Evolutionary conservation across 2,329 filamentous ascomycete genomes (phyloP).

Genomic region (Zasmidium cellare): DNA sequence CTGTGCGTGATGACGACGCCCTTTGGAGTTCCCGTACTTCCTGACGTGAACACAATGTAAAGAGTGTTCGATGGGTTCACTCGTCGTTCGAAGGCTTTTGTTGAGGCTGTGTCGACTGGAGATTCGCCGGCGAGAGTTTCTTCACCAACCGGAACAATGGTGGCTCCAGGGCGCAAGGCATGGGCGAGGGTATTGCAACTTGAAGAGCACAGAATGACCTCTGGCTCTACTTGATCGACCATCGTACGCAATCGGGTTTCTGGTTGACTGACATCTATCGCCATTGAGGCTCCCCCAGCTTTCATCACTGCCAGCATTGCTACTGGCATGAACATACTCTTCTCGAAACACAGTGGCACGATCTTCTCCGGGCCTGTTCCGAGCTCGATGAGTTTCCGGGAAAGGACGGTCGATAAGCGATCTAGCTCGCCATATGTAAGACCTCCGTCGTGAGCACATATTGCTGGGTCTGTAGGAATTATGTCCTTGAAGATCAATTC

Average conservation of each 20-base stretch:
- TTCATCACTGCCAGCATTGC: slow-evolving; percentile 5
- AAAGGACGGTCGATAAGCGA: not conserved
- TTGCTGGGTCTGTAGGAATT: not conserved
- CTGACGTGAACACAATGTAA: slow-evolving; percentile 18
- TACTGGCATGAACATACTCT: not conserved
- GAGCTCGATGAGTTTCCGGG: not conserved
- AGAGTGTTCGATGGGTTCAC: not conserved
- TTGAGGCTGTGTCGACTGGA: not conserved
- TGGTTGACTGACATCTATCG: not conserved
- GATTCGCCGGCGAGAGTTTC: not conserved
- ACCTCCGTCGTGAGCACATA: slow-evolving; percentile 9
- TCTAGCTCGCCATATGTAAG: slow-evolving; percentile 14
- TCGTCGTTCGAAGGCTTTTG: no score
- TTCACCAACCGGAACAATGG: not conserved
- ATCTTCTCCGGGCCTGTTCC: not conserved
- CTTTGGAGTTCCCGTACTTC: slow-evolving; percentile 17
- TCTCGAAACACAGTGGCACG: slow-evolving; percentile 4
- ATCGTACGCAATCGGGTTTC: not conserved
- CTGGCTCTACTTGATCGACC: not conserved
- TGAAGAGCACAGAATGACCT: not conserved
- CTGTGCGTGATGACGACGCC: slow-evolving; percentile 14
- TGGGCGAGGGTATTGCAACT: not conserved
- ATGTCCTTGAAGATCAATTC: no score
- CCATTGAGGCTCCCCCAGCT: slow-evolving; percentile 1
- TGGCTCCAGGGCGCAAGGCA: not conserved